phyloP scores from a whole-genome alignment of 2,329 filamentous ascomycete genomes.

The Stylonectria norvegica region DNA sequence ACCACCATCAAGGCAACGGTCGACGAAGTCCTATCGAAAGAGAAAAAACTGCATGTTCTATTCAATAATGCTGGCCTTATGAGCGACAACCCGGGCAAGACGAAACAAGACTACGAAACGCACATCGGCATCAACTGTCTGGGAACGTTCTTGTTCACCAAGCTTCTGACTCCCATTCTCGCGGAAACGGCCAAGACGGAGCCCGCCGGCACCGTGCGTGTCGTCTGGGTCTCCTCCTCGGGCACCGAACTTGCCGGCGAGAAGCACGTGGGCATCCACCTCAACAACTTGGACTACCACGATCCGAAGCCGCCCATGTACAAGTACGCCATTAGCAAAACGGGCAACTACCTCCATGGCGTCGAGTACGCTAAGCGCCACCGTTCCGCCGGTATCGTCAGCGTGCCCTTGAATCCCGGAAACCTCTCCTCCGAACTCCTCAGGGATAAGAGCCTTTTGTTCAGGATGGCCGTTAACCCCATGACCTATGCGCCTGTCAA shows the following conservation, averaged over 20 bases:
- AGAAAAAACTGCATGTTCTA: slow-evolving; percentile 33
- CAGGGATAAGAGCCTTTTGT: slow-evolving; percentile 16
- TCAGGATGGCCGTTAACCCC: slow-evolving; percentile 10
- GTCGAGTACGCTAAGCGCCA: slow-evolving; percentile 24
- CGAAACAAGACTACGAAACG: slow-evolving; percentile 27
- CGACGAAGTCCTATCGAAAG: slow-evolving; percentile 17
- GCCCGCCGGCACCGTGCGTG: slow-evolving; percentile 15
- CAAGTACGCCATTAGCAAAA: slow-evolving; percentile 25
- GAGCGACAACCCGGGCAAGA: background rate
- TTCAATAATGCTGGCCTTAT: slow-evolving; percentile 39
- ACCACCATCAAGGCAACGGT: slow-evolving; percentile 28
- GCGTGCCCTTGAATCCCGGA: slow-evolving; percentile 33
- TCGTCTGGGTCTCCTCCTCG: slow-evolving; percentile 19
- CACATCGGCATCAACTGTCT: slow-evolving; percentile 38
- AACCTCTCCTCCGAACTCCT: slow-evolving; percentile 34
- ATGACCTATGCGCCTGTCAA: slow-evolving; percentile 26
- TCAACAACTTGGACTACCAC: slow-evolving; percentile 24
- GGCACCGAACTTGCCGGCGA: slow-evolving; percentile 9
- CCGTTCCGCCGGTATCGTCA: slow-evolving; percentile 19
- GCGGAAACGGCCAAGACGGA: slow-evolving; percentile 30
- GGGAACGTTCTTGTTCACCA: slow-evolving; percentile 36
- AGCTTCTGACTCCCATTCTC: slow-evolving; percentile 33
- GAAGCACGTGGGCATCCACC: slow-evolving; percentile 14
- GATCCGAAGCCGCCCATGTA: slow-evolving; percentile 7
- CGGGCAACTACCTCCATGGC: slow-evolving; percentile 18